Evolutionary conservation across 306 rosid genomes (phyloP).

Genomic region (Carpinus viminea): DNA sequence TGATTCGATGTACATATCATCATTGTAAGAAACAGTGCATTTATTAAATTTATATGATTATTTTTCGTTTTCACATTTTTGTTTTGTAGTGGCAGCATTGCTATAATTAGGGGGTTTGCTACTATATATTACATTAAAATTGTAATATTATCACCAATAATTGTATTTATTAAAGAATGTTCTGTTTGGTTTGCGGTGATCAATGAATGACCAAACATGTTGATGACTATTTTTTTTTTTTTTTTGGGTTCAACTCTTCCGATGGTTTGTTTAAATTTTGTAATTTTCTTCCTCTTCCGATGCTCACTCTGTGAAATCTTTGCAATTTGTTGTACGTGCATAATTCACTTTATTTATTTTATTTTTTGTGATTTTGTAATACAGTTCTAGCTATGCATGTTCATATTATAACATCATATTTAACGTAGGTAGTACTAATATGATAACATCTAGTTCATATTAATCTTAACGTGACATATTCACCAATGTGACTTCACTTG

Average conservation of each 20-base stretch:
- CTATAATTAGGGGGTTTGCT: constrained; percentile 50
- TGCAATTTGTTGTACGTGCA: too few relatives aligned
- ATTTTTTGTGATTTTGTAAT: too few relatives aligned
- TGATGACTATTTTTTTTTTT: neutral
- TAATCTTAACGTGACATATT: too few relatives aligned
- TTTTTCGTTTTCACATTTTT: constrained; percentile 29
- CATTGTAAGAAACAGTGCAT: constrained; percentile 52
- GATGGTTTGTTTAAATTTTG: too few relatives aligned
- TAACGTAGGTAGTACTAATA: too few relatives aligned
- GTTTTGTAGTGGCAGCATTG: constrained; percentile 34
- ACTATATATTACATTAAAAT: constrained; percentile 29
- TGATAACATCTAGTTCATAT: too few relatives aligned
- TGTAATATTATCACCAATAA: constrained; percentile 33
- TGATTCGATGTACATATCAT: constrained; percentile 74
- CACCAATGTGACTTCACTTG: too few relatives aligned
- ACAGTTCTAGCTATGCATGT: too few relatives aligned
- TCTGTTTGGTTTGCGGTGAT: constrained; percentile 15
- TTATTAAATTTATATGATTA: constrained; percentile 25
- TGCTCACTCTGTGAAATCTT: too few relatives aligned
- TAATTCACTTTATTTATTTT: too few relatives aligned
- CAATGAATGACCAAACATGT: constrained; percentile 17
- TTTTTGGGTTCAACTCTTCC: neutral
- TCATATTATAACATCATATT: too few relatives aligned
- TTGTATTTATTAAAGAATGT: constrained; percentile 23
- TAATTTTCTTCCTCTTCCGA: too few relatives aligned